Evolutionary conservation across 2,329 filamentous ascomycete genomes (phyloP).

Genomic region (Diatrype stigma): DNA sequence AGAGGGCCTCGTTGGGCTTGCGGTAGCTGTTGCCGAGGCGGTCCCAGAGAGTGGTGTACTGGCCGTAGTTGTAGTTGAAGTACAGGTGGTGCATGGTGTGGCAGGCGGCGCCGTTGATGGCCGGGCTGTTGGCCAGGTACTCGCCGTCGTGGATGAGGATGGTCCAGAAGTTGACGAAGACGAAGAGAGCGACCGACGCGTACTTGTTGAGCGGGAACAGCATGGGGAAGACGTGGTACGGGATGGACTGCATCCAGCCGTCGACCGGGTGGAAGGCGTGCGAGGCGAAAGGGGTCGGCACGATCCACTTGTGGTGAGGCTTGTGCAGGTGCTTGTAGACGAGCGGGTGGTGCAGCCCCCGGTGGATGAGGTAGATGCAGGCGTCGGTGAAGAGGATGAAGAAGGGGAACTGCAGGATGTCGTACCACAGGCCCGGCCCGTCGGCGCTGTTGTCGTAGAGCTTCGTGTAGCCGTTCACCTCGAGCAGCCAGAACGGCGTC

Average conservation of each 20-base stretch:
- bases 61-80: slow-evolving; percentile 90
- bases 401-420: slow-evolving; percentile 76
- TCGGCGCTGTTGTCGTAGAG: slow-evolving; percentile 79
- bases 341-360: slow-evolving; percentile 65
- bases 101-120: slow-evolving; percentile 92
- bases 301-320: slow-evolving; percentile 99
- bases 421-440: slow-evolving; percentile 74
- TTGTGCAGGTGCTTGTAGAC: slow-evolving; percentile 92
- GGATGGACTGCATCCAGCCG: slow-evolving; percentile 81
- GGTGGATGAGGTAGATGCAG: slow-evolving; percentile 76
- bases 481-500: slow-evolving; percentile 72
- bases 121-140: slow-evolving; percentile 83
- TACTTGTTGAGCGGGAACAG: slow-evolving; percentile 90
- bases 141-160: slow-evolving; percentile 96
- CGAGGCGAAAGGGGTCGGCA: slow-evolving; percentile 89
- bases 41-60: slow-evolving; percentile 92
- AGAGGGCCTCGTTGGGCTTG: slow-evolving; percentile 80
- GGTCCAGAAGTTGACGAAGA: slow-evolving; percentile 95
- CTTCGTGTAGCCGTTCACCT: slow-evolving; percentile 80
- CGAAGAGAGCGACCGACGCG: slow-evolving; percentile 79
- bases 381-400: slow-evolving; percentile 76
- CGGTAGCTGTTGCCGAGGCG: slow-evolving; percentile 82
- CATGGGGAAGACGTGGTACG: slow-evolving; percentile 92
- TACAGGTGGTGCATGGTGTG: slow-evolving; percentile 88
- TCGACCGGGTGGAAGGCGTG: slow-evolving; percentile 95